A percentile compares a stretch with the other conserved stretches of the same genome.
Evolutionary conservation across 202 grass and related monocot species (phyloP).

Genomic region (Elaeis oleifera): DNA sequence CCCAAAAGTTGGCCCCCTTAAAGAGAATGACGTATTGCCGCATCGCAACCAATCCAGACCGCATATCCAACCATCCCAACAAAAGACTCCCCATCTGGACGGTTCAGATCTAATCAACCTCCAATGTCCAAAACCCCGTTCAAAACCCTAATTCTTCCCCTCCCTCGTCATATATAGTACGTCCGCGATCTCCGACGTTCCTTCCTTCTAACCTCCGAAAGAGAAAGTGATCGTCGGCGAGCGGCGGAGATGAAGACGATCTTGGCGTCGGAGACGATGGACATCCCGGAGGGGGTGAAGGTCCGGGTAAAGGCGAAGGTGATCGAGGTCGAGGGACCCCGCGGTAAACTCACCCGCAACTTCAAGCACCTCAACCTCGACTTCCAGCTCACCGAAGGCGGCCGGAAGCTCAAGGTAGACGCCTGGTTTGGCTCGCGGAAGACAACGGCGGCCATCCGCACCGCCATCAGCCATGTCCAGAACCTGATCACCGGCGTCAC

Average conservation of each 20-base stretch:
- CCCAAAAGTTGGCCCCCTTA: no score
- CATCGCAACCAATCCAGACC: no score
- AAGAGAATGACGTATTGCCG: no score
- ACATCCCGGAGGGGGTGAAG: slow-evolving; percentile 68
- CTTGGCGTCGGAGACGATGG: slow-evolving; percentile 77
- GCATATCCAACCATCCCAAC: no score
- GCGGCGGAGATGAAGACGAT: slow-evolving; percentile 76
- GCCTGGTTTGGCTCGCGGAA: slow-evolving; percentile 64
- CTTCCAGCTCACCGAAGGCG: slow-evolving; percentile 69
- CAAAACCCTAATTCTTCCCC: no score
- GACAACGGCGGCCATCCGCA: slow-evolving; percentile 67
- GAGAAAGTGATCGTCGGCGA: not conserved
- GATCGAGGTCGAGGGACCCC: slow-evolving; percentile 65
- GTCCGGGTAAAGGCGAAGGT: slow-evolving; percentile 65
- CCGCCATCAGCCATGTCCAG: slow-evolving; percentile 69
- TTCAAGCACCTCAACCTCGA: slow-evolving; percentile 99
- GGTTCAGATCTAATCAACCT: no score
- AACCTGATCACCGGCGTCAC: slow-evolving; percentile 64
- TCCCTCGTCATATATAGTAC: no score
- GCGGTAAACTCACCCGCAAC: slow-evolving; percentile 75
- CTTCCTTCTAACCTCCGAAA: no score
- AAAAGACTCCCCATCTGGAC: no score
- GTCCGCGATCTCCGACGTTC: no score
- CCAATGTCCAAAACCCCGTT: no score
- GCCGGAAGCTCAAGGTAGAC: slow-evolving; percentile 63